A percentile compares a stretch with the other conserved stretches of the same genome.
Evolutionary conservation across 345 rosid genomes (phyloP).

Genomic region (Gossypium raimondii): DNA sequence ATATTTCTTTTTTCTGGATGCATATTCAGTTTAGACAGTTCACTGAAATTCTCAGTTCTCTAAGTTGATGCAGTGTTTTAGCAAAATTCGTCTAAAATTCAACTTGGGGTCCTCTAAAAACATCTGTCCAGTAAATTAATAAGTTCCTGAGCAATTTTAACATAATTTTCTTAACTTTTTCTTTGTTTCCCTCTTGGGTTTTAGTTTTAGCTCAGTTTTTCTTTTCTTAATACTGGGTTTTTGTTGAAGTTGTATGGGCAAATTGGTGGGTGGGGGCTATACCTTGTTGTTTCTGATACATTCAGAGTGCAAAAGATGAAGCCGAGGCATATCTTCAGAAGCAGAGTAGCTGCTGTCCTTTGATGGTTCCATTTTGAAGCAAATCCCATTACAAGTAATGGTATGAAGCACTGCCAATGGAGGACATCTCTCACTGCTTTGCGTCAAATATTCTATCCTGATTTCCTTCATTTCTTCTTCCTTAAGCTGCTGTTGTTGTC

Average conservation of each 20-base stretch:
- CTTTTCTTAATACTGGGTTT: not conserved
- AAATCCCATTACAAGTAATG: conserved; percentile 57
- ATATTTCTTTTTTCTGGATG: not conserved
- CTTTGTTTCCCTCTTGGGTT: no score
- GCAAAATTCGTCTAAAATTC: conserved; percentile 4
- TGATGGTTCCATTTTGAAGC: conserved; percentile 86
- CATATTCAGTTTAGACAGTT: conserved; percentile 5
- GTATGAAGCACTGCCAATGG: conserved; percentile 92
- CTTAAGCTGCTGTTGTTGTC: conserved; percentile 29
- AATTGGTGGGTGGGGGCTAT: conserved; percentile 24
- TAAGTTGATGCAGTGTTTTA: not conserved
- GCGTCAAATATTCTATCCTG: conserved; percentile 62
- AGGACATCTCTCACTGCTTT: conserved; percentile 85
- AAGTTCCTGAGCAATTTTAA: no score
- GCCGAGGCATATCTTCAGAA: conserved; percentile 40
- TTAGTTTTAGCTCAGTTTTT: not conserved
- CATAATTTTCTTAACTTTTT: no score
- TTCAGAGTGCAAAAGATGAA: conserved; percentile 47
- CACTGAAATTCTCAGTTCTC: not conserved
- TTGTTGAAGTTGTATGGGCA: not conserved
- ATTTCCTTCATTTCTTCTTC: conserved; percentile 62
- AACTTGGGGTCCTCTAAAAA: conserved; percentile 21
- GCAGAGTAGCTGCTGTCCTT: conserved; percentile 23
- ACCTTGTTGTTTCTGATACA: conserved; percentile 94
- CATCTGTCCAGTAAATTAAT: conserved; percentile 26